Conservation (phyloP, 2,329 filamentous ascomycete species). For the Epichloe uncinata region DNA sequence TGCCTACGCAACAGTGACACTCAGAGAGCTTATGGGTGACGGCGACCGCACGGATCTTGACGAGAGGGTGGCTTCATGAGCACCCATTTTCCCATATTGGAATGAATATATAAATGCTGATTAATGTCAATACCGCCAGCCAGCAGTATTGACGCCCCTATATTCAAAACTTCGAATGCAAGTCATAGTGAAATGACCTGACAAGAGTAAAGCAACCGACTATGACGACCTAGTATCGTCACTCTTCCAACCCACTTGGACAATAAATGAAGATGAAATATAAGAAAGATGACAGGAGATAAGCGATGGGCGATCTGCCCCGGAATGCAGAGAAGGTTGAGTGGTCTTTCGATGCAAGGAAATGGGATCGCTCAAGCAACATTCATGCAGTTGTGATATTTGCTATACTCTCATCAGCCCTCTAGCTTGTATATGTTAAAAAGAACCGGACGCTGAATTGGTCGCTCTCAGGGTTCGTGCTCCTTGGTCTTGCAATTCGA, state of each 20-base stretch:
- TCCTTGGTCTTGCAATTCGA: neutral
- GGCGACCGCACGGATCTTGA: constrained; percentile 22
- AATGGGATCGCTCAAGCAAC: neutral
- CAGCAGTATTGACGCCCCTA: neutral
- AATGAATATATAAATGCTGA: neutral
- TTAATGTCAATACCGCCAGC: constrained; percentile 1
- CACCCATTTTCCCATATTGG: neutral
- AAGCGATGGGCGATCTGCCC: neutral
- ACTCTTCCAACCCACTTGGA: neutral
- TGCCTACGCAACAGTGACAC: constrained; percentile 73
- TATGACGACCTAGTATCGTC: neutral
- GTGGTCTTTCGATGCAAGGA: neutral
- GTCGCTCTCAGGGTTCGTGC: neutral
- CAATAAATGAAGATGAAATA: neutral
- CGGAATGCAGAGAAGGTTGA: neutral
- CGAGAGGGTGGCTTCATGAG: neutral
- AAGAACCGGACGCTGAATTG: neutral
- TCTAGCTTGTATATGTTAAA: neutral
- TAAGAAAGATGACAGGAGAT: neutral
- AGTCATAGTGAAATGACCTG: neutral
- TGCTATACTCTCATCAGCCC: neutral
- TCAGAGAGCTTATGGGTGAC: constrained; percentile 59
- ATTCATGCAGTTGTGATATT: constrained; percentile 1
- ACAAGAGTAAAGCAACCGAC: neutral
- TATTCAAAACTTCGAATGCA: neutral